phyloP scores from a whole-genome alignment of 2,329 filamentous ascomycete species.

The Neopestalotiopsis clavispora region DNA sequence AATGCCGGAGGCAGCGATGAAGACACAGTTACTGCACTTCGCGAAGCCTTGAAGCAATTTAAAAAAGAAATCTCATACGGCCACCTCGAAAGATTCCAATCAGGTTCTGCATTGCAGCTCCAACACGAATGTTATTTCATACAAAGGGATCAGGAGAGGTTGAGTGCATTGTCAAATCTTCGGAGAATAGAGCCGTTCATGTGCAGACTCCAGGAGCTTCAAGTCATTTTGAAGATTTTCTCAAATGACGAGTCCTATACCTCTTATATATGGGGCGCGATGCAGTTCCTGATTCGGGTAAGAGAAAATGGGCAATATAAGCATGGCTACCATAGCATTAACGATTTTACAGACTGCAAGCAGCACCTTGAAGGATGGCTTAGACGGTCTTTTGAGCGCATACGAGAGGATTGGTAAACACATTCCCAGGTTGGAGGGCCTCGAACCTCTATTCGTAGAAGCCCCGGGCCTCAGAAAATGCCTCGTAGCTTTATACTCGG shows the following conservation, averaged over 20 bases:
- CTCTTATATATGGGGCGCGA: constrained; percentile 35
- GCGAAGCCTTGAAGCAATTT: constrained; percentile 19
- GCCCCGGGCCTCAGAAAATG: constrained; percentile 23
- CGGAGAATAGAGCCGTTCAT: constrained; percentile 31
- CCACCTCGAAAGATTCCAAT: constrained; percentile 25
- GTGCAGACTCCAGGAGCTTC: constrained; percentile 23
- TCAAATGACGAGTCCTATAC: constrained; percentile 20
- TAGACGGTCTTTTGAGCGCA: constrained; percentile 23
- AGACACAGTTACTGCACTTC: constrained; percentile 18
- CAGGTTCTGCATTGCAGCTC: constrained; percentile 24
- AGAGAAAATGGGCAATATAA: not conserved
- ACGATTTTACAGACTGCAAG: constrained; percentile 14
- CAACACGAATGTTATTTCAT: constrained; percentile 28
- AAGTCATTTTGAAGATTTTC: not conserved
- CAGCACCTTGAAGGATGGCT: not conserved
- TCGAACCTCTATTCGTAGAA: constrained; percentile 21
- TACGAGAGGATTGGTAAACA: constrained; percentile 26
- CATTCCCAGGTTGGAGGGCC: constrained; percentile 22
- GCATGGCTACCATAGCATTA: not conserved
- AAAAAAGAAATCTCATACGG: constrained; percentile 21
- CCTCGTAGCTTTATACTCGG: constrained; percentile 28
- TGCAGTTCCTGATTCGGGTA: constrained; percentile 30
- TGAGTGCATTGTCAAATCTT: constrained; percentile 33
- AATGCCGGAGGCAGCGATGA: not conserved
- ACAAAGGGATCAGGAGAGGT: constrained; percentile 31